A percentile compares a stretch with the other conserved stretches of the same genome.
These are phyloP conservation scores for Paspalum vaginatum DNA, from an alignment of 176 grass and related monocot genomes.

Conservation along the genomic window DNA sequence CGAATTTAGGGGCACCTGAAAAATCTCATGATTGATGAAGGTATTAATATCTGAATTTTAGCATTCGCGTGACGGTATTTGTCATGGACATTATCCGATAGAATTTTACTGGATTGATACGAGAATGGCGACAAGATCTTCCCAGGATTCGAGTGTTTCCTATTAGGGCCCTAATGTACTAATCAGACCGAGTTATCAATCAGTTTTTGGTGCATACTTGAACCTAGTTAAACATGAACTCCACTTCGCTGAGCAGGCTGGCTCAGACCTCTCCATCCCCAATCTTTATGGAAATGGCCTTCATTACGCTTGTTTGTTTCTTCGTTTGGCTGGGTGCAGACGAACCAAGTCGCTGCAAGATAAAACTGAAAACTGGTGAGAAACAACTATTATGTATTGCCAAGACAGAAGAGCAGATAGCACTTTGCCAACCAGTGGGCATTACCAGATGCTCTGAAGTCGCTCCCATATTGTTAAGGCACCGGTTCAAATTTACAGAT, in stretches of 20 bases:
- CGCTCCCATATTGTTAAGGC: slow-evolving; percentile 27
- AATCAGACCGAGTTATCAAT: no score
- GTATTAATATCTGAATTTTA: not conserved
- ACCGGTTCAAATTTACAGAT: slow-evolving; percentile 91
- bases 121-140: not conserved
- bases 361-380: slow-evolving; percentile 4
- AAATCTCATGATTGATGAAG: no score
- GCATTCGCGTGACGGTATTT: not conserved
- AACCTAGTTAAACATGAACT: not conserved
- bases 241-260: not conserved
- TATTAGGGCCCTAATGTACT: not conserved
- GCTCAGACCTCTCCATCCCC: not conserved
- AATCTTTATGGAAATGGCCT: slow-evolving; percentile 5
- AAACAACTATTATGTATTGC: not conserved
- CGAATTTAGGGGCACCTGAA: no score
- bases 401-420: not conserved
- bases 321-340: not conserved
- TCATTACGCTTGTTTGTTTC: not conserved
- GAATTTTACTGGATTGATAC: not conserved
- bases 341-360: not conserved
- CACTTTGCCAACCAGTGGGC: not conserved
- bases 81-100: no score
- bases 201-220: not conserved
- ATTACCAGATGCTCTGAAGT: slow-evolving; percentile 1
- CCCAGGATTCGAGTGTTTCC: not conserved